These are phyloP conservation scores for Citrus sp. DNA, from an alignment of 345 rosid species.

Conservation along the genomic window DNA sequence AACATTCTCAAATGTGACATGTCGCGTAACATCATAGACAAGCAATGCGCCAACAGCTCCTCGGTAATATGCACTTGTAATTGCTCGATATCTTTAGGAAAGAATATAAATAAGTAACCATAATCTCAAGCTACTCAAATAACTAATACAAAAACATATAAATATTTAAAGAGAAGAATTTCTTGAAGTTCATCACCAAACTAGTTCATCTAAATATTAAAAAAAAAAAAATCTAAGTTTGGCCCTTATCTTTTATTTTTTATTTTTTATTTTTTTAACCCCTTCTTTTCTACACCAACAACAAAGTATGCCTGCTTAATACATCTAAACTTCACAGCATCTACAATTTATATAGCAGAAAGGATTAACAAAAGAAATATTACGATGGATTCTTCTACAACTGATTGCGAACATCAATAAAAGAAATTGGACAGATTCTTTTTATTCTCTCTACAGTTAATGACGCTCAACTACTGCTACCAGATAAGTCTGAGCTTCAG, in stretches of 20 bases:
- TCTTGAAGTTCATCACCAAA: not conserved
- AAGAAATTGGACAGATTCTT: not conserved
- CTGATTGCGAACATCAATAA: not conserved
- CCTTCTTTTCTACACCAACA: not conserved
- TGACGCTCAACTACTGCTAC: not conserved
- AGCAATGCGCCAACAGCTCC: slow-evolving; percentile 91
- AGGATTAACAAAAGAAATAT: not conserved
- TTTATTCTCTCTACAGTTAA: not conserved
- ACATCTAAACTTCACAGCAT: not conserved
- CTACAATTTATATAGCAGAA: not conserved
- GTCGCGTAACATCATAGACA: slow-evolving; percentile 78
- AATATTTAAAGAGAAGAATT: not conserved
- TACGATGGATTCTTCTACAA: not conserved
- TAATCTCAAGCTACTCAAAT: not conserved
- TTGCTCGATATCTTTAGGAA: slow-evolving; percentile 70
- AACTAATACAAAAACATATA: not conserved
- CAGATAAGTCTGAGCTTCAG: not conserved
- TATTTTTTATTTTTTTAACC: not conserved
- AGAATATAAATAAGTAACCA: slow-evolving; percentile 9
- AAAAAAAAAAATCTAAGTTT: not conserved
- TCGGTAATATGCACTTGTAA: slow-evolving; percentile 89
- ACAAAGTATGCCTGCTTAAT: not conserved
- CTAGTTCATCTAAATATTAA: not conserved
- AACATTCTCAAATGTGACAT: slow-evolving; percentile 79
- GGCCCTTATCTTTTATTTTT: not conserved